These are phyloP conservation scores for Phaeoacremonium minimum DNA, from an alignment of 2,329 filamentous ascomycete species.

Conservation along the genomic window DNA sequence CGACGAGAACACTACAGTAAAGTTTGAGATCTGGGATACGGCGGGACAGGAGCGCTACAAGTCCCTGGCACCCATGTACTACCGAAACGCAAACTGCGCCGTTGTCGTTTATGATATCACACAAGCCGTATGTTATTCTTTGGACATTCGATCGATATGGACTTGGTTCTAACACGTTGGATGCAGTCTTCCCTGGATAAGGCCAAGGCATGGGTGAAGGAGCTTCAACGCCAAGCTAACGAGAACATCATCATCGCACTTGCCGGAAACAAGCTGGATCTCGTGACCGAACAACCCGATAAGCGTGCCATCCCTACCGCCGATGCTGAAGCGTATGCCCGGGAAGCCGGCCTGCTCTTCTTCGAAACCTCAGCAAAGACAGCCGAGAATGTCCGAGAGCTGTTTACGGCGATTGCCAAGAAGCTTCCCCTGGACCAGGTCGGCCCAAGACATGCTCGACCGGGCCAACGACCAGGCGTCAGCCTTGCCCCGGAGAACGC, in stretches of 20 bases:
- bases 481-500: slow-evolving; percentile 51
- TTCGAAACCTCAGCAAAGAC: slow-evolving; percentile 99
- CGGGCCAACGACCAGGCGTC: slow-evolving; percentile 56
- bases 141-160: too few relatives aligned
- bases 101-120: slow-evolving; percentile 99
- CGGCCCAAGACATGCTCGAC: slow-evolving; percentile 80
- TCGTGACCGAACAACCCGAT: slow-evolving; percentile 90
- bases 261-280: slow-evolving; percentile 94
- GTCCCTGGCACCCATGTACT: slow-evolving; percentile 98
- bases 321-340: slow-evolving; percentile 92
- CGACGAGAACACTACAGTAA: slow-evolving; percentile 96
- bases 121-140: slow-evolving; percentile 71
- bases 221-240: slow-evolving; percentile 96
- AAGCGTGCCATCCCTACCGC: slow-evolving; percentile 87
- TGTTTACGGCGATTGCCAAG: slow-evolving; percentile 97
- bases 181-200: slow-evolving; percentile 89
- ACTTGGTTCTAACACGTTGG: slow-evolving; percentile 19
- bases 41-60: slow-evolving; percentile 99
- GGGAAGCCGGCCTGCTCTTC: slow-evolving; percentile 90
- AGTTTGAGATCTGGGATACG: slow-evolving; percentile 99
- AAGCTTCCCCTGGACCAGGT: slow-evolving; percentile 95
- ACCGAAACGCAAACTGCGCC: slow-evolving; percentile 97
- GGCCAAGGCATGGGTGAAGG: slow-evolving; percentile 98
- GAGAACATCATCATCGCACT: slow-evolving; percentile 99
- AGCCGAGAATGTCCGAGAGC: slow-evolving; percentile 88